phyloP scores from a whole-genome alignment of 2,329 filamentous ascomycete species.

The Fusarium pininemorale region DNA sequence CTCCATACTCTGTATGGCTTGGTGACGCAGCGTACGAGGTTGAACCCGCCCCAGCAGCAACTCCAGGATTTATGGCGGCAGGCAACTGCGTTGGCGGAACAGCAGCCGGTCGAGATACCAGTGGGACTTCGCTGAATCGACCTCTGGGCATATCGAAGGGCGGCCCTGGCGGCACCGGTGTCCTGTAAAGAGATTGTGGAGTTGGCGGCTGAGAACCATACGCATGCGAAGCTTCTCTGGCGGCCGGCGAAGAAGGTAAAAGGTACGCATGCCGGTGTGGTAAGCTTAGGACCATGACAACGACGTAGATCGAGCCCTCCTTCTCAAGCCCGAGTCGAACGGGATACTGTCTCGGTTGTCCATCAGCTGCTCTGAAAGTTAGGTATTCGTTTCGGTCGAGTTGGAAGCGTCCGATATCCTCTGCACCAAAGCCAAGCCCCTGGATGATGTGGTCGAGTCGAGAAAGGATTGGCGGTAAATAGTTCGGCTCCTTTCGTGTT shows the following conservation, averaged over 20 bases:
- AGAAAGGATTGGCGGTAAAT: constrained; percentile 70
- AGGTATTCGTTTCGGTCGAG: constrained; percentile 65
- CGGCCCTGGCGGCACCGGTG: constrained; percentile 56
- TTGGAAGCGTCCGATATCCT: constrained; percentile 62
- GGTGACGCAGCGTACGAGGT: constrained; percentile 57
- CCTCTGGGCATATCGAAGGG: constrained; percentile 58
- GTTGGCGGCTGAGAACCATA: constrained; percentile 51
- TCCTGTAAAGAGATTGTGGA: constrained; percentile 49
- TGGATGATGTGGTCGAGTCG: constrained; percentile 65
- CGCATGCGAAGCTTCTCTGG: constrained; percentile 53
- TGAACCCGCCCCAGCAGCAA: constrained; percentile 5
- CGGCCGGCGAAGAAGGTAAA: constrained; percentile 55
- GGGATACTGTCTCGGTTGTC: constrained; percentile 59
- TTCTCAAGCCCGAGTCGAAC: constrained; percentile 67
- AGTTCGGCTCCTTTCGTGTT: constrained; percentile 66
- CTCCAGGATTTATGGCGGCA: constrained; percentile 44
- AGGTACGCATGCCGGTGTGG: constrained; percentile 53
- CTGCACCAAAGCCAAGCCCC: constrained; percentile 61
- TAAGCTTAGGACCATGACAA: constrained; percentile 60
- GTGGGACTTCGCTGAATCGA: constrained; percentile 49
- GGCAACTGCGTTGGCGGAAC: constrained; percentile 44
- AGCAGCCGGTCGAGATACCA: constrained; percentile 35
- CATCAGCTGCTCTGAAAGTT: constrained; percentile 62
- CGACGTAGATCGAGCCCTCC: constrained; percentile 69
- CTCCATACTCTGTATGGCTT: constrained; percentile 56